These are phyloP conservation scores for Trichoderma pleuroti DNA, from an alignment of 2,329 filamentous ascomycete species.

Conservation along the genomic window DNA sequence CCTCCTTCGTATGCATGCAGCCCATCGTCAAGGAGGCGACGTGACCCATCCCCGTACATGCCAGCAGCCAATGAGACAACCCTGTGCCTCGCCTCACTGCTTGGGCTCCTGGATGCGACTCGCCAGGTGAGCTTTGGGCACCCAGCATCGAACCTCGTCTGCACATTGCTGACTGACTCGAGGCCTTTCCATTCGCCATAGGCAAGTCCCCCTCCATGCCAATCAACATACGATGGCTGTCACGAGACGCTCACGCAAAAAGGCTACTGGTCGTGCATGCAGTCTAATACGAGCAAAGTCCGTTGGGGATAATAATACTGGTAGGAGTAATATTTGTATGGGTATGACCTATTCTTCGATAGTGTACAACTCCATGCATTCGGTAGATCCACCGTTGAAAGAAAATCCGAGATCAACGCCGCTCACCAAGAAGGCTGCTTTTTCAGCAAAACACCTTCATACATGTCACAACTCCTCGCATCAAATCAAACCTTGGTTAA, in stretches of 20 bases:
- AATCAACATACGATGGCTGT: background rate
- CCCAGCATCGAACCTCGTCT: background rate
- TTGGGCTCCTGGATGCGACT: background rate
- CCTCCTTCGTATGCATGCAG: background rate
- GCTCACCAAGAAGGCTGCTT: background rate
- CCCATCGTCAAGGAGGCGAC: background rate
- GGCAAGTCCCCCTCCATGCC: background rate
- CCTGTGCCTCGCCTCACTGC: background rate
- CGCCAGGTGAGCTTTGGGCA: background rate
- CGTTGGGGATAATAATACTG: background rate
- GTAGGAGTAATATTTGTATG: background rate
- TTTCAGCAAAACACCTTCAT: background rate
- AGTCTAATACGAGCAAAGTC: background rate
- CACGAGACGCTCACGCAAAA: slow-evolving; percentile 1
- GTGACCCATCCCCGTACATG: background rate
- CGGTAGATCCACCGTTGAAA: background rate
- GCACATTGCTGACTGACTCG: background rate
- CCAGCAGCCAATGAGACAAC: background rate
- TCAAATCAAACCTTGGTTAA: background rate
- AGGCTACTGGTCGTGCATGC: background rate
- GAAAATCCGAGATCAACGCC: background rate
- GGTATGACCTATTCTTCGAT: background rate
- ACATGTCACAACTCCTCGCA: background rate
- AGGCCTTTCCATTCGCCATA: background rate
- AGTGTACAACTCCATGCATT: background rate